phyloP scores from a whole-genome alignment of 805 yeast genomes.

The Brettanomyces custersianus region DNA sequence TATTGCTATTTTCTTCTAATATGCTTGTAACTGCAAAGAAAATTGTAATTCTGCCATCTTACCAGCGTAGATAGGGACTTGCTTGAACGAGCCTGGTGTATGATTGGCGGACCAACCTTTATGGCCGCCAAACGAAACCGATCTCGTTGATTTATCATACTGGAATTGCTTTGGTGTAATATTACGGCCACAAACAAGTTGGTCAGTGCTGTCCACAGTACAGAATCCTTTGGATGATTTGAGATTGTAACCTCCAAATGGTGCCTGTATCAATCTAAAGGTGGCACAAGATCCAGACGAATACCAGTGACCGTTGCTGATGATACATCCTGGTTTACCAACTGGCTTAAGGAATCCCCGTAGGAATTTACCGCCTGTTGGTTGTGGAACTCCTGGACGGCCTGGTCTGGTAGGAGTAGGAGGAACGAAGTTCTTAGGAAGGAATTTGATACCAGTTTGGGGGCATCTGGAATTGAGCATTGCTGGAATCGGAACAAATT shows the following conservation, averaged over 20 bases:
- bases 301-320: slow-evolving; percentile 83
- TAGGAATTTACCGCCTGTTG: slow-evolving; percentile 24
- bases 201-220: slow-evolving; percentile 30
- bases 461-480: slow-evolving; percentile 58
- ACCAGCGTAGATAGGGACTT: slow-evolving; percentile 16
- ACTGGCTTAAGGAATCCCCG: slow-evolving; percentile 42
- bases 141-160: slow-evolving; percentile 34
- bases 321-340: slow-evolving; percentile 64
- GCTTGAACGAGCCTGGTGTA: slow-evolving; percentile 35
- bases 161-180: slow-evolving; percentile 48
- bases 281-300: slow-evolving; percentile 79
- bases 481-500: slow-evolving; percentile 56
- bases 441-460: slow-evolving; percentile 53
- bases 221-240: slow-evolving; percentile 71
- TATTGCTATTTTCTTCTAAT: too few species aligned
- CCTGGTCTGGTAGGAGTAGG: slow-evolving; percentile 22
- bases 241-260: slow-evolving; percentile 66
- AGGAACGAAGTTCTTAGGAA: slow-evolving; percentile 45
- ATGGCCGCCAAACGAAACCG: slow-evolving; percentile 53
- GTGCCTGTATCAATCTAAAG: slow-evolving; percentile 46
- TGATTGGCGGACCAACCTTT: slow-evolving; percentile 48
- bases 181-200: slow-evolving; percentile 23
- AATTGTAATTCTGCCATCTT: too few species aligned
- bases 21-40: too few species aligned
- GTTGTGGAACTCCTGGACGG: slow-evolving; percentile 13